Conservation (phyloP, 768 basidiomycete species). For the Lactarius evosmus region DNA sequence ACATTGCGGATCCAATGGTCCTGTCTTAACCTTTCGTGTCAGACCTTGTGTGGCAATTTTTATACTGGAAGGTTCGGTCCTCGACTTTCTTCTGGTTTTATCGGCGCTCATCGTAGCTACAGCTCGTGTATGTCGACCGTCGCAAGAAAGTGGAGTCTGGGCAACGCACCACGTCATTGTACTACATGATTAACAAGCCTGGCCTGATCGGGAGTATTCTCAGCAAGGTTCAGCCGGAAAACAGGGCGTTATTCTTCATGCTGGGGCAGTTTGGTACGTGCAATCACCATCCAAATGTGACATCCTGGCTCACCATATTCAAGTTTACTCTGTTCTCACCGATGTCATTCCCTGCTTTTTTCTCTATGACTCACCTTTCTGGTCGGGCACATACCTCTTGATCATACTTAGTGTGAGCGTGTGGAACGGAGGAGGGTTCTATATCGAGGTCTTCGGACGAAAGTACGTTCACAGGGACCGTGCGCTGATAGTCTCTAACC, state of each 20-base stretch:
- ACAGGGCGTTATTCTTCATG: slow-evolving; percentile 76
- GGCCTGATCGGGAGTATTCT: slow-evolving; percentile 76
- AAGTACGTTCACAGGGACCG: slow-evolving; percentile 57
- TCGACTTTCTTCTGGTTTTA: not conserved
- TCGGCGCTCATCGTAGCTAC: slow-evolving; percentile 7
- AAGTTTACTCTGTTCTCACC: slow-evolving; percentile 82
- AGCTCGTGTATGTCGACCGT: slow-evolving; percentile 87
- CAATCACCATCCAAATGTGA: slow-evolving; percentile 2
- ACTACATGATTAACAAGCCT: slow-evolving; percentile 82
- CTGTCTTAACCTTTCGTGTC: slow-evolving; percentile 26
- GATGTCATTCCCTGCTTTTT: slow-evolving; percentile 82
- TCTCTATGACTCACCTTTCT: slow-evolving; percentile 74
- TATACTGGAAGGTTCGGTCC: slow-evolving; percentile 81
- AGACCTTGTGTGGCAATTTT: slow-evolving; percentile 91
- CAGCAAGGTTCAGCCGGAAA: slow-evolving; percentile 53
- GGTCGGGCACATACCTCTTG: slow-evolving; percentile 76
- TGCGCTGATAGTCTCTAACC: slow-evolving; percentile 6
- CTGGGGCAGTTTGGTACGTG: slow-evolving; percentile 71
- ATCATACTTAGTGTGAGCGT: slow-evolving; percentile 81
- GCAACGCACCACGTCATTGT: slow-evolving; percentile 86
- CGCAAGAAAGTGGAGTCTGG: slow-evolving; percentile 89
- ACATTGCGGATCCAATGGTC: slow-evolving; percentile 4
- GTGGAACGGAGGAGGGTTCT: slow-evolving; percentile 96
- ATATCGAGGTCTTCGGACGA: slow-evolving; percentile 95
- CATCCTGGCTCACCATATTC: slow-evolving; percentile 11